Evolutionary conservation across 768 basidiomycete genomes (phyloP), one percentile per base, ranked within the genome.

Genomic region (Auricularia auricula-judae): DNA sequence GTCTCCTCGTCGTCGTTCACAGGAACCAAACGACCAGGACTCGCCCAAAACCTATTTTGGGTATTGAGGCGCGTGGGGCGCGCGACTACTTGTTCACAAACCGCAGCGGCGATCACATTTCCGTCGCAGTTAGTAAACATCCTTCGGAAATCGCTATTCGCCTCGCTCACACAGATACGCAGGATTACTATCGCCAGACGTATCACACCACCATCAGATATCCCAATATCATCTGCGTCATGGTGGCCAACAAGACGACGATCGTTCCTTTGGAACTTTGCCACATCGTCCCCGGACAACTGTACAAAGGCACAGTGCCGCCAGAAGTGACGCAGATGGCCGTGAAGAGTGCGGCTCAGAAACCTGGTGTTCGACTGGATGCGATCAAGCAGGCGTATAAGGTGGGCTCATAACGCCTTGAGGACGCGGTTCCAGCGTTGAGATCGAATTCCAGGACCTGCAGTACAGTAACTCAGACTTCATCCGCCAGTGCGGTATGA

Each of bases 381-480:
- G 82, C 80, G 64, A 88, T 90, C 60, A 67, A 63, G 2, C 71
- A 79, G 14, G 88, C 86, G 1, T 72, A 87, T 51, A 10, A 18
- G 47, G 47, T 51, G 29, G 29, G 29, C 29, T 29, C 29, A 29
- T 29, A 29, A 51, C 18, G 14, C 18, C 47, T 18, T 18, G 18
- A 21, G 5, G 18, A 16, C 47, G 29, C 29, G 29, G 29, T 29
- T 29, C 29, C 29, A 29, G 2, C 29, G 29, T 29, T 29, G 29
- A 29, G 29, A 29, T 29, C 29, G 29, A 29, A 29, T 29, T 21
- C 18, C 10, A 69, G 59, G 71, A 70, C 7, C 66, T 73, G 16
- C 79, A 81, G 35, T 89, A 89, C 67, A 86, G 86, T 0, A 83
- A 87, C 71, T 89, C 87, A 0, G 84, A 89, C 72, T 90, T 88